A percentile compares a stretch with the other conserved stretches of the same genome.
Evolutionary conservation across 129 eudicot genomes (phyloP).

Genomic region (Saussurea involucrata): DNA sequence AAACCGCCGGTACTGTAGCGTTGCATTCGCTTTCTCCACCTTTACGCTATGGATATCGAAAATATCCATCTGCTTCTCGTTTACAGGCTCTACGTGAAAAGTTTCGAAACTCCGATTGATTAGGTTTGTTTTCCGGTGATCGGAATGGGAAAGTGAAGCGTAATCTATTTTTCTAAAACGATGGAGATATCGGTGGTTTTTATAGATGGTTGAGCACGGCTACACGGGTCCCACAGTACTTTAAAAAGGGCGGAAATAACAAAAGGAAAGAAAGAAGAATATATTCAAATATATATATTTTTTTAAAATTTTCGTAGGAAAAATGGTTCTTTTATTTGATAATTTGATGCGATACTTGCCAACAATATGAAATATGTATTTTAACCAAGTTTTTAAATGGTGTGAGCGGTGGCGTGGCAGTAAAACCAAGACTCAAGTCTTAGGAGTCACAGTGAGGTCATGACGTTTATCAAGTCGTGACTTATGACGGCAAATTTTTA

Average conservation of each 20-base stretch:
- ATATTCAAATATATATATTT: conserved; percentile 22
- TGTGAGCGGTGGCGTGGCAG: no score
- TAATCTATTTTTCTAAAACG: not conserved
- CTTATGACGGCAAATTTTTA: no score
- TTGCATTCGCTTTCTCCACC: conserved; percentile 42
- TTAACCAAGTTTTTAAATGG: no score
- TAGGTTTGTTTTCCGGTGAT: conserved; percentile 12
- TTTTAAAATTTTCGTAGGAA: not conserved
- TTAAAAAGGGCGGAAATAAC: conserved; percentile 29
- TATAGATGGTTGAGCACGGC: conserved; percentile 30
- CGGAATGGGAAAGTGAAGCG: conserved; percentile 1
- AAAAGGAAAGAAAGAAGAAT: conserved; percentile 7
- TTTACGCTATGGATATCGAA: conserved; percentile 38
- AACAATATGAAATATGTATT: no score
- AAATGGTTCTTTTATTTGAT: no score
- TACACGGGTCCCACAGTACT: conserved; percentile 17
- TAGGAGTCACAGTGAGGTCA: no score
- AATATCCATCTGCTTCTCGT: conserved; percentile 28
- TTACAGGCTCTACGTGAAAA: not conserved
- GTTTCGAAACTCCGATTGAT: not conserved
- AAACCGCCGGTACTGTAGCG: conserved; percentile 34
- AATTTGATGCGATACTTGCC: no score
- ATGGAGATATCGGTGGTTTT: conserved; percentile 16
- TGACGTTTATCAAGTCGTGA: no score
- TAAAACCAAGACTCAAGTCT: no score